These are phyloP conservation scores for Geosmithia flava DNA, from an alignment of 2,329 filamentous ascomycete species.

Conservation along the genomic window DNA sequence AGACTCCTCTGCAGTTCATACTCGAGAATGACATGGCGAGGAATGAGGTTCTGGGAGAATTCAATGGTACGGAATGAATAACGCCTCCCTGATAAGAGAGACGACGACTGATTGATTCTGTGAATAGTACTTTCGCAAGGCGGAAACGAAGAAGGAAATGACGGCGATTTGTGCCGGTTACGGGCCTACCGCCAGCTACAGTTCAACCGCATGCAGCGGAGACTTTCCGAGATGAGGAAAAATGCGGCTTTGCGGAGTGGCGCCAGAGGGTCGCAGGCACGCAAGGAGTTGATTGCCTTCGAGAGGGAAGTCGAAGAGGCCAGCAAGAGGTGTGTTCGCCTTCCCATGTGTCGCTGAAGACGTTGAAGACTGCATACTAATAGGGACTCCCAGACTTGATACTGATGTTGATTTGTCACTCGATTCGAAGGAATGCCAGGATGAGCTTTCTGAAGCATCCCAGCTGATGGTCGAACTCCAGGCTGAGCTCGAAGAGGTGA, in stretches of 20 bases:
- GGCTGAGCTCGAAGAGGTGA: slow-evolving; percentile 37
- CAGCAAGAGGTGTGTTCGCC: slow-evolving; percentile 27
- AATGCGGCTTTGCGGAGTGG: slow-evolving; percentile 65
- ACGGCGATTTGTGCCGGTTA: slow-evolving; percentile 41
- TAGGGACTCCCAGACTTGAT: slow-evolving; percentile 24
- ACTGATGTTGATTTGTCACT: slow-evolving; percentile 42
- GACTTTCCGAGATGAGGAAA: slow-evolving; percentile 58
- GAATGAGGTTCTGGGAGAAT: slow-evolving; percentile 47
- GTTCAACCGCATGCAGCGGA: slow-evolving; percentile 47
- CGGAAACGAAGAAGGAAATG: slow-evolving; percentile 47
- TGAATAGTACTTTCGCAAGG: slow-evolving; percentile 15
- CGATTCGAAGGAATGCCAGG: slow-evolving; percentile 32
- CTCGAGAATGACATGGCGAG: slow-evolving; percentile 46
- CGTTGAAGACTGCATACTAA: background rate
- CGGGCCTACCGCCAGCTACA: slow-evolving; percentile 48
- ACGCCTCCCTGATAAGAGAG: no score
- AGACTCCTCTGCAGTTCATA: slow-evolving; percentile 52
- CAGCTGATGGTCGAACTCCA: slow-evolving; percentile 60
- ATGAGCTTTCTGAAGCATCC: slow-evolving; percentile 56
- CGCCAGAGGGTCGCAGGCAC: slow-evolving; percentile 58
- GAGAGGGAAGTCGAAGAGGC: slow-evolving; percentile 56
- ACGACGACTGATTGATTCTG: background rate
- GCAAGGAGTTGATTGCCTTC: slow-evolving; percentile 59
- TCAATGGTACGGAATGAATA: slow-evolving; percentile 29
- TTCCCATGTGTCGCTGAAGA: background rate